Percentiles rank a stretch among this genome's conserved stretches.
Conservation (phyloP, 495 filamentous ascomycete genomes). For the Penicillium salamii region DNA sequence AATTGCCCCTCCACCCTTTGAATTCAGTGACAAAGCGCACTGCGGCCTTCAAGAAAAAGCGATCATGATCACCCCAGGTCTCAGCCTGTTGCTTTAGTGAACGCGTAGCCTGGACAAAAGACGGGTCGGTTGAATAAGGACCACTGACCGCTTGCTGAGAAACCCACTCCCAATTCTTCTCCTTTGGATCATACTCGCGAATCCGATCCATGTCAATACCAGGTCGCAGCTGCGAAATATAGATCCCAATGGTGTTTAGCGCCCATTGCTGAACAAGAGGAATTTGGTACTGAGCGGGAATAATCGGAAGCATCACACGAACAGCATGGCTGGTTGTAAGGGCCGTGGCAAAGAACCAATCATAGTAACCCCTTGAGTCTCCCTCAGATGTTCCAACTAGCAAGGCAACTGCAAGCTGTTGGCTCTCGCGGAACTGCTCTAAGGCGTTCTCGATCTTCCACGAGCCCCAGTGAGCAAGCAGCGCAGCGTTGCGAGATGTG, state of each 20-base stretch:
- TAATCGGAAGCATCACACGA: conserved; percentile 73
- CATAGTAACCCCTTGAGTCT: conserved; percentile 48
- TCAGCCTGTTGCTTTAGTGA: conserved; percentile 69
- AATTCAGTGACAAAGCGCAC: conserved; percentile 79
- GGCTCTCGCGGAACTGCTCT: conserved; percentile 72
- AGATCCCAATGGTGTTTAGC: conserved; percentile 75
- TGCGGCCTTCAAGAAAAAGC: conserved; percentile 74
- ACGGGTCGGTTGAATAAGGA: conserved; percentile 64
- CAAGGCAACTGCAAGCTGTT: conserved; percentile 70
- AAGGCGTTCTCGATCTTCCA: conserved; percentile 66
- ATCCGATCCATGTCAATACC: conserved; percentile 64
- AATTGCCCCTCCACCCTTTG: conserved; percentile 63
- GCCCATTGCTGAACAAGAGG: conserved; percentile 81
- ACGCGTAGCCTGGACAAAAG: conserved; percentile 79
- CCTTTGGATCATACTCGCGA: conserved; percentile 54
- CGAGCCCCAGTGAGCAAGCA: conserved; percentile 85
- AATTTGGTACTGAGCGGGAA: conserved; percentile 71
- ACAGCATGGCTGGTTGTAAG: conserved; percentile 86
- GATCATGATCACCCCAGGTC: conserved; percentile 82
- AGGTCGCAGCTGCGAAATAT: conserved; percentile 71
- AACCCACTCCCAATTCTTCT: conserved; percentile 74
- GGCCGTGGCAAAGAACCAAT: conserved; percentile 82
- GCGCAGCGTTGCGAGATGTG: conserved; percentile 59
- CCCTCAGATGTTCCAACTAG: conserved; percentile 57
- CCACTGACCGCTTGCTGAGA: conserved; percentile 64